Conservation (phyloP, 1,139 yeast genomes). For the Sugiyamaella sp. region DNA sequence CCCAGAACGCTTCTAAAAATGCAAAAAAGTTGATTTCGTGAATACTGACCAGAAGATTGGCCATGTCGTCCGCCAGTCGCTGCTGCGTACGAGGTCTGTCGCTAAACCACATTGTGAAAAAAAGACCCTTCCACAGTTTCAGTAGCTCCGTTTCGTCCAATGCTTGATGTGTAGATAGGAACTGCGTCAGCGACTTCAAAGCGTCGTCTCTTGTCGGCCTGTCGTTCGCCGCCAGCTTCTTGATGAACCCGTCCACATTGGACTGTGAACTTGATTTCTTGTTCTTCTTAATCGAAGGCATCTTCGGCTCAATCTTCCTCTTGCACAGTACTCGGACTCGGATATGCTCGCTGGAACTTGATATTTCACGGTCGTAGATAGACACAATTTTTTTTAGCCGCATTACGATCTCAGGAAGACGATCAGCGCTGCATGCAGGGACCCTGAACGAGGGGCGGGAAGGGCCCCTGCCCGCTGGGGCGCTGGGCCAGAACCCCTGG, state of each 20-base stretch:
- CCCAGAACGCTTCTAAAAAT: constrained; percentile 82
- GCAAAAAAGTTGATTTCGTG: constrained; percentile 51
- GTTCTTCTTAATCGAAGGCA: constrained; percentile 14
- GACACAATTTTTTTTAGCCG: constrained; percentile 17
- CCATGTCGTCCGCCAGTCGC: constrained; percentile 72
- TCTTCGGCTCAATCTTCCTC: constrained; percentile 29
- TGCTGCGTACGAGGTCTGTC: constrained; percentile 94
- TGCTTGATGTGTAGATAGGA: constrained; percentile 49
- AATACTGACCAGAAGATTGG: constrained; percentile 52
- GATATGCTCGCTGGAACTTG: not conserved
- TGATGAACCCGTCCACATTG: constrained; percentile 46
- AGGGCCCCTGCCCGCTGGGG: too few species aligned
- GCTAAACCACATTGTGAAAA: constrained; percentile 91
- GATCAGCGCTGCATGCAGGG: not conserved
- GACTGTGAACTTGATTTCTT: constrained; percentile 47
- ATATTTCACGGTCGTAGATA: not conserved
- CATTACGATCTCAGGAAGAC: not conserved
- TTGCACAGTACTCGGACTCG: not conserved
- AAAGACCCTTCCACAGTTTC: constrained; percentile 92
- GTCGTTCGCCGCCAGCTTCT: constrained; percentile 82
- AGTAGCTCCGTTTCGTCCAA: constrained; percentile 62
- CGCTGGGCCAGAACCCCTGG: too few species aligned
- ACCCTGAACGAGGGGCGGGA: too few species aligned
- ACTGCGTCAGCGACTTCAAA: constrained; percentile 63
- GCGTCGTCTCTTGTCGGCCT: constrained; percentile 77